A percentile compares a stretch with the other conserved stretches of the same genome.
phyloP scores from a whole-genome alignment of 2,329 filamentous ascomycete species.

The Diaporthe sp. region DNA sequence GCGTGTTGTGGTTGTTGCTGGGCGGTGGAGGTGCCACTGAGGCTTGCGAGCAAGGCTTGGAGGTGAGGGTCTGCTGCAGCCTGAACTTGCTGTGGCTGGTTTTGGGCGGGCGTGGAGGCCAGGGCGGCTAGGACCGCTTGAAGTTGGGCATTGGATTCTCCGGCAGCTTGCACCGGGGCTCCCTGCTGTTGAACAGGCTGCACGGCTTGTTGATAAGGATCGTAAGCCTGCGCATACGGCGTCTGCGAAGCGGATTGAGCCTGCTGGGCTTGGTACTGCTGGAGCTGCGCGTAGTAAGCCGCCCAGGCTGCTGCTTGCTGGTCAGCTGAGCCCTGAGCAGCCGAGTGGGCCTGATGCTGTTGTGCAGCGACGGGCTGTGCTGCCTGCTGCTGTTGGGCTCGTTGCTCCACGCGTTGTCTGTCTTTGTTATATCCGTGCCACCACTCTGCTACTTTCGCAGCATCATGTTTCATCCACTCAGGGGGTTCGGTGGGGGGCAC shows the following conservation, averaged over 20 bases:
- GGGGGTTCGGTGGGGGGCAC: slow-evolving; percentile 64
- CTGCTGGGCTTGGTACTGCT: slow-evolving; percentile 37
- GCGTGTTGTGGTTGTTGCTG: slow-evolving; percentile 39
- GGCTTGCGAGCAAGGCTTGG: slow-evolving; percentile 56
- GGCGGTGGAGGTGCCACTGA: slow-evolving; percentile 38
- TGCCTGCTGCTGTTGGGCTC: slow-evolving; percentile 34
- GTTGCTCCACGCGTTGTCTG: slow-evolving; percentile 38
- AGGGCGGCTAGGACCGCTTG: slow-evolving; percentile 42
- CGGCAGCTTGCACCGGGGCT: slow-evolving; percentile 36
- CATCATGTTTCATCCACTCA: slow-evolving; percentile 59
- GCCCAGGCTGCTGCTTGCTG: slow-evolving; percentile 49
- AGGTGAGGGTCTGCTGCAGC: slow-evolving; percentile 48
- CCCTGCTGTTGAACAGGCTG: slow-evolving; percentile 37
- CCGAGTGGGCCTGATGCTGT: slow-evolving; percentile 23
- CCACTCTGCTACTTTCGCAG: slow-evolving; percentile 63
- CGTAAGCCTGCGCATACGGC: slow-evolving; percentile 36
- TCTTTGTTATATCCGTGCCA: slow-evolving; percentile 57
- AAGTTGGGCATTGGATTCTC: slow-evolving; percentile 40
- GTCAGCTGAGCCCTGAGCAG: slow-evolving; percentile 38
- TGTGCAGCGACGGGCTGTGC: slow-evolving; percentile 25
- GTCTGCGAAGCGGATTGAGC: slow-evolving; percentile 35
- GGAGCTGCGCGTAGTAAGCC: slow-evolving; percentile 52
- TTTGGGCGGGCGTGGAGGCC: slow-evolving; percentile 38
- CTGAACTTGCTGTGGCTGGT: slow-evolving; percentile 36
- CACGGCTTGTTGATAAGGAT: slow-evolving; percentile 41